Evolutionary conservation across 768 basidiomycete genomes (phyloP).

Genomic region (Megacollybia marginata): DNA sequence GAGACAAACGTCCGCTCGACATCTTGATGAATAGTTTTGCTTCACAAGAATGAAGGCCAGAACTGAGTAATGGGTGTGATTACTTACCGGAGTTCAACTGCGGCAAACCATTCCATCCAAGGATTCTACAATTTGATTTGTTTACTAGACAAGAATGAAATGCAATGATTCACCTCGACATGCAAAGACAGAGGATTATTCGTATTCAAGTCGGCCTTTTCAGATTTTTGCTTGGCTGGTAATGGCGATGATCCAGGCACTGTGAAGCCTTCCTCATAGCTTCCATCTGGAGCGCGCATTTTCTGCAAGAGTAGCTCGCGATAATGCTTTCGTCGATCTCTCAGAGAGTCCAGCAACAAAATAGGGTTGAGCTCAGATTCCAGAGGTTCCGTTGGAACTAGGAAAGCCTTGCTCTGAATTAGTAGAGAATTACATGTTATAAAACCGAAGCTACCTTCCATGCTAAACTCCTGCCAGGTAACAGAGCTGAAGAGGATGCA

Average conservation of each 20-base stretch:
- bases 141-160: slow-evolving; percentile 2
- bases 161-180: slow-evolving; percentile 44
- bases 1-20: slow-evolving; percentile 85
- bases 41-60: slow-evolving; percentile 7
- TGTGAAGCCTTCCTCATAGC: slow-evolving; percentile 62
- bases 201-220: slow-evolving; percentile 43
- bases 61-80: too few species aligned
- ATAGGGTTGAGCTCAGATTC: slow-evolving; percentile 28
- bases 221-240: slow-evolving; percentile 20
- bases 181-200: slow-evolving; percentile 82
- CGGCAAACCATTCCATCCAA: slow-evolving; percentile 91
- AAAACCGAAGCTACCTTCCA: slow-evolving; percentile 59
- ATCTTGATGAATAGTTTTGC: slow-evolving; percentile 87
- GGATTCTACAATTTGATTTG: slow-evolving; percentile 54
- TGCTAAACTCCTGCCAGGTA: slow-evolving; percentile 71
- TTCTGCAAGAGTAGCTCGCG: slow-evolving; percentile 52
- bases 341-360: slow-evolving; percentile 35
- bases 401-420: slow-evolving; percentile 45
- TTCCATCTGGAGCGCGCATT: slow-evolving; percentile 82
- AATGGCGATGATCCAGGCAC: slow-evolving; percentile 41
- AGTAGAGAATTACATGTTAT: neutral
- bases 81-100: slow-evolving; percentile 54
- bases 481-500: slow-evolving; percentile 28
- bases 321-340: slow-evolving; percentile 48
- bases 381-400: slow-evolving; percentile 60